phyloP scores from a whole-genome alignment of 2,329 filamentous ascomycete species.

The Albifimbria verrucaria region DNA sequence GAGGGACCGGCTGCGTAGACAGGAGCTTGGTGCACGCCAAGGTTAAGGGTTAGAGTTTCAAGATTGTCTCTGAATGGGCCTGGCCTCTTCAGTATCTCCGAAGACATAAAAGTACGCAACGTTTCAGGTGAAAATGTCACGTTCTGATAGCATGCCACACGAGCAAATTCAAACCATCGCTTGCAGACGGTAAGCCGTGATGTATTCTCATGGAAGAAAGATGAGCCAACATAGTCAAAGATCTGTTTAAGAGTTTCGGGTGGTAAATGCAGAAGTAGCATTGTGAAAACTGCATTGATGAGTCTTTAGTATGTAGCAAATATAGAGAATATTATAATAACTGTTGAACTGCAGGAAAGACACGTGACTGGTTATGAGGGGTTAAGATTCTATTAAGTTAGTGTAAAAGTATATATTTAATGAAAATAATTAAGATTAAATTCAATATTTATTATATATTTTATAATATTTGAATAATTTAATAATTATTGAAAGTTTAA shows the following conservation, averaged over 20 bases:
- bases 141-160: slow-evolving; percentile 5
- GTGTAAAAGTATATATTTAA: too few relatives aligned
- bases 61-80: slow-evolving; percentile 4
- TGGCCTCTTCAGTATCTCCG: background rate
- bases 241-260: slow-evolving; percentile 14
- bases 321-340: too few relatives aligned
- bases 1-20: background rate
- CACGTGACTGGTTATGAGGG: too few relatives aligned
- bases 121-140: slow-evolving; percentile 7
- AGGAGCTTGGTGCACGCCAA: slow-evolving; percentile 2
- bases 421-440: too few relatives aligned
- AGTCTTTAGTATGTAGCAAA: too few relatives aligned
- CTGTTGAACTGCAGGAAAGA: too few relatives aligned
- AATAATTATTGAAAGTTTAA: too few relatives aligned
- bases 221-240: slow-evolving; percentile 11
- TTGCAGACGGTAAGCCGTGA: slow-evolving; percentile 15
- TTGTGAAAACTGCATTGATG: slow-evolving; percentile 9
- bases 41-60: slow-evolving; percentile 9
- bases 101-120: slow-evolving; percentile 4
- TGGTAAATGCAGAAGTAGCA: slow-evolving; percentile 14
- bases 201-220: slow-evolving; percentile 14
- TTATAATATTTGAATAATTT: too few relatives aligned
- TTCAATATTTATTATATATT: too few relatives aligned
- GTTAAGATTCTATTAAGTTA: too few relatives aligned
- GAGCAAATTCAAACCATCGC: slow-evolving; percentile 15